Evolutionary conservation across 2,329 filamentous ascomycete genomes (phyloP).

Genomic region (Colletotrichum sp.): DNA sequence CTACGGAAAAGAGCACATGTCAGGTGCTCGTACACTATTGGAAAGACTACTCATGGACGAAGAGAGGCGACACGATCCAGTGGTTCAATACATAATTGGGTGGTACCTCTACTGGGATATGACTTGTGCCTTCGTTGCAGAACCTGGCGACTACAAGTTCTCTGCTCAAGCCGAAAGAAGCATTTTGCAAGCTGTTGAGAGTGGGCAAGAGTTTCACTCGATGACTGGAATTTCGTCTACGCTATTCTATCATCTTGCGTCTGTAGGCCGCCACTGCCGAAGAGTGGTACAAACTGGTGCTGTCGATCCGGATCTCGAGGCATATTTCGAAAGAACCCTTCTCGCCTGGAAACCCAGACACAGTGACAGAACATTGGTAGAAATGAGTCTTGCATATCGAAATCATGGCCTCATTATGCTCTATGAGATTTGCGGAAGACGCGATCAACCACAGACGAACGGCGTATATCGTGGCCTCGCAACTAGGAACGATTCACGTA

Average conservation of each 20-base stretch:
- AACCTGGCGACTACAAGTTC: neutral
- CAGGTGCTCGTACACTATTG: neutral
- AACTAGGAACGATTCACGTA: no score
- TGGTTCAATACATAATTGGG: neutral
- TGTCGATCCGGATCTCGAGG: neutral
- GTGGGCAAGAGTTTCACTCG: neutral
- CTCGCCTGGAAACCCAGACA: neutral
- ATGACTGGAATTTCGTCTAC: neutral
- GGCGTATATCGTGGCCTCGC: neutral
- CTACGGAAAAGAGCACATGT: neutral
- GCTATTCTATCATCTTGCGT: neutral
- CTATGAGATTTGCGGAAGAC: neutral
- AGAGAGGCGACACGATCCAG: neutral
- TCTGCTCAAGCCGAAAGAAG: no score
- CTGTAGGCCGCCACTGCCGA: neutral
- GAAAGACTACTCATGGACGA: neutral
- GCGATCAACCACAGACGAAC: neutral
- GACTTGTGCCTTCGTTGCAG: neutral
- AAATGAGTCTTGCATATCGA: neutral
- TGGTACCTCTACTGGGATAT: neutral
- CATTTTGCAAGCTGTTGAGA: neutral
- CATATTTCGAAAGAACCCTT: neutral
- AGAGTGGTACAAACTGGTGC: neutral
- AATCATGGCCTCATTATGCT: neutral
- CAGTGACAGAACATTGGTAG: neutral